These are phyloP conservation scores for Epichloe hybrida DNA, from an alignment of 2,329 filamentous ascomycete genomes.

Conservation along the genomic window DNA sequence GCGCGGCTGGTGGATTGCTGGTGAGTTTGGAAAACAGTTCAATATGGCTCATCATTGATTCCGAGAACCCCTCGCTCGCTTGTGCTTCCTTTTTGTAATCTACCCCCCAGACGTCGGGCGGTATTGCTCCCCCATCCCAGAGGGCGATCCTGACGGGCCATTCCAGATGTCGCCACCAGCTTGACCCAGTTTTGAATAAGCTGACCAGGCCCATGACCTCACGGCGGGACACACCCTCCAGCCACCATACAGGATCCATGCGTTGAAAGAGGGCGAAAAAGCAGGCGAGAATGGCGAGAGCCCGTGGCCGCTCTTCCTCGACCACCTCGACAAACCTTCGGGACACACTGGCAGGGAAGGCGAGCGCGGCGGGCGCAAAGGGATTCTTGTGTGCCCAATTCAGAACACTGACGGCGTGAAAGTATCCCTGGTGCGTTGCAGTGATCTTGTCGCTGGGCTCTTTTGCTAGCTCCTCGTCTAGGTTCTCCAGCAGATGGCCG, in stretches of 20 bases:
- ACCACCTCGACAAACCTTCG: constrained; percentile 48
- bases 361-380: constrained; percentile 42
- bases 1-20: constrained; percentile 15
- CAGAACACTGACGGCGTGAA: constrained; percentile 50
- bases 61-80: constrained; percentile 20
- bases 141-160: constrained; percentile 47
- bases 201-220: constrained; percentile 52
- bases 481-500: constrained; percentile 41
- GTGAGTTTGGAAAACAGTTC: constrained; percentile 26
- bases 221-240: constrained; percentile 50
- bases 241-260: constrained; percentile 54
- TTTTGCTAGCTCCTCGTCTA: constrained; percentile 40
- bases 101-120: constrained; percentile 42
- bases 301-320: constrained; percentile 43
- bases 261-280: constrained; percentile 54
- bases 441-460: constrained; percentile 18
- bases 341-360: constrained; percentile 52
- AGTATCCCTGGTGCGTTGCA: constrained; percentile 39
- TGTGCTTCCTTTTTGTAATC: constrained; percentile 31
- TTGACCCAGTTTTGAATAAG: constrained; percentile 42
- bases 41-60: constrained; percentile 26
- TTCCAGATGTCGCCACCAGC: constrained; percentile 48
- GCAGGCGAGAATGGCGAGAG: constrained; percentile 49
- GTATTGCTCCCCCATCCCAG: constrained; percentile 40
- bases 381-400: constrained; percentile 53